A percentile compares a stretch with the other conserved stretches of the same genome.
phyloP scores from a whole-genome alignment of 176 grass and related monocot genomes.

The Triticum turgidum region DNA sequence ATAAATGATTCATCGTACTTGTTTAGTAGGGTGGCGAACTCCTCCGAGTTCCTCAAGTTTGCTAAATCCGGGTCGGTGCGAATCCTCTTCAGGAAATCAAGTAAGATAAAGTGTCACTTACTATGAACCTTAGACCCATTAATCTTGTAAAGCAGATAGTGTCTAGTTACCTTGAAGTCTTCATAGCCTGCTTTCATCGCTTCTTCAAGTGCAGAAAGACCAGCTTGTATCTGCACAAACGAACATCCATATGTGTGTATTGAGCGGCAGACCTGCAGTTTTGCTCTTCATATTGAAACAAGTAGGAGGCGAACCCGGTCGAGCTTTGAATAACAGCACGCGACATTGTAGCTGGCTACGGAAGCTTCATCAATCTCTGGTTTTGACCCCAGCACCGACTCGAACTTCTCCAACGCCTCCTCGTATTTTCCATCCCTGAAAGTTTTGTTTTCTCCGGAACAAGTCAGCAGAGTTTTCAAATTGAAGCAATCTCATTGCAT shows the following conservation, averaged over 20 bases:
- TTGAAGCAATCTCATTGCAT: constrained; percentile 5
- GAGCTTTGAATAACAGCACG: constrained; percentile 94
- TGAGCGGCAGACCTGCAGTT: constrained; percentile 1
- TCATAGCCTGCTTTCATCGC: constrained; percentile 82
- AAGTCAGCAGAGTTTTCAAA: background rate
- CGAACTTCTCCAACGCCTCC: constrained; percentile 93
- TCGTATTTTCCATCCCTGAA: constrained; percentile 62
- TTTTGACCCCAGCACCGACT: constrained; percentile 83
- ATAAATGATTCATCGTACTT: constrained; percentile 95
- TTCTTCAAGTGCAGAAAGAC: constrained; percentile 83
- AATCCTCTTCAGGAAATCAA: constrained; percentile 54
- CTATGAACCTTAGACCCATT: background rate
- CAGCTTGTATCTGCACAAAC: constrained; percentile 62
- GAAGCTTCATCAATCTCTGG: constrained; percentile 64
- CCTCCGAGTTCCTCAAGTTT: constrained; percentile 56
- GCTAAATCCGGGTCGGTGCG: constrained; percentile 76
- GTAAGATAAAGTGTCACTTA: background rate
- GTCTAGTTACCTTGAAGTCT: constrained; percentile 75
- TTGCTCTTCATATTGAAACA: background rate
- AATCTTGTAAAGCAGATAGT: background rate
- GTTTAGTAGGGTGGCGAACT: constrained; percentile 68
- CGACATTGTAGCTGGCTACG: constrained; percentile 92
- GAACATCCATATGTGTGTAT: constrained; percentile 17
- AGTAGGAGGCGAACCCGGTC: constrained; percentile 50
- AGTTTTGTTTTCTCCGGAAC: background rate